Evolutionary conservation across 345 rosid genomes (phyloP).

Genomic region (Eucalyptus paniculata): DNA sequence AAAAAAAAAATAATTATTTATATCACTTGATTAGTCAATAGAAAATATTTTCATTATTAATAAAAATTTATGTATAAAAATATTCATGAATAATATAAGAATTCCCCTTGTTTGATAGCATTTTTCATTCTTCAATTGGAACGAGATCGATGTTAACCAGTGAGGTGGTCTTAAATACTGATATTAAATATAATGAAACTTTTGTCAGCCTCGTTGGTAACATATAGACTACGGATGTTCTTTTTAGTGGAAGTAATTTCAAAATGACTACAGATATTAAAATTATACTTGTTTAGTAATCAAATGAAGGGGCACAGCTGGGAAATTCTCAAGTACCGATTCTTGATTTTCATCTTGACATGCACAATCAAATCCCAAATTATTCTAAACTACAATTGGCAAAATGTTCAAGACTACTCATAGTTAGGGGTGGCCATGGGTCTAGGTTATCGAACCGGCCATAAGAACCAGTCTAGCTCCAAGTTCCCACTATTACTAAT

Average conservation of each 20-base stretch:
- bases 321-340: background rate
- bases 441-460: background rate
- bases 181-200: background rate
- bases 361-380: background rate
- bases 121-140: background rate
- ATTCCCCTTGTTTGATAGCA: background rate
- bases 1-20: no score
- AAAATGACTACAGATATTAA: background rate
- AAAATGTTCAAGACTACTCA: no score
- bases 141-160: background rate
- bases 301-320: background rate
- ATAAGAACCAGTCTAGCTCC: background rate
- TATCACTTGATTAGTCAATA: background rate
- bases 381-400: background rate
- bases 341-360: background rate
- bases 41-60: background rate
- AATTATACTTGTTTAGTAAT: background rate
- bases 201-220: background rate
- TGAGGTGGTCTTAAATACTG: background rate
- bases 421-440: no score
- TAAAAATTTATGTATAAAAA: no score
- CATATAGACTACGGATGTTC: background rate
- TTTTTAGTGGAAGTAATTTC: background rate
- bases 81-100: no score
- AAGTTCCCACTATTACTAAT: background rate